Conservation (phyloP, 371 early-diverging fungal genomes). For the Thermomucor indicae-seudaticae region DNA sequence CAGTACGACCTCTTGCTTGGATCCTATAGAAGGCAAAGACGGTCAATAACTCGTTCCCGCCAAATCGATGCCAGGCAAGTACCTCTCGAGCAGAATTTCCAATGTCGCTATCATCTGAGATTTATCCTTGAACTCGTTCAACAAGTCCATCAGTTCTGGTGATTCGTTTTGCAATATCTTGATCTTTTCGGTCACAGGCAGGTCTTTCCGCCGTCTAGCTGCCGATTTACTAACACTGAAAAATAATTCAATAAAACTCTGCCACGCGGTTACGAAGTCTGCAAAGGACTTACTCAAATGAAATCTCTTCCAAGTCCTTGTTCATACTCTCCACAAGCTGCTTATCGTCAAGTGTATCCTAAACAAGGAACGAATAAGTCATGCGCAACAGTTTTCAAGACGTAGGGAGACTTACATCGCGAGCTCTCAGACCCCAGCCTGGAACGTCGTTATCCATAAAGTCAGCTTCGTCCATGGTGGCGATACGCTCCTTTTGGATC, state of each 20-base stretch:
- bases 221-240: conserved; percentile 12
- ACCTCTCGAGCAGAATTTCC: conserved; percentile 29
- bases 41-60: background rate
- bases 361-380: background rate
- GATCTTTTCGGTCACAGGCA: conserved; percentile 65
- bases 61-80: background rate
- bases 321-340: conserved; percentile 49
- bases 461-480: conserved; percentile 84
- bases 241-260: background rate
- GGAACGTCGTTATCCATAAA: conserved; percentile 74
- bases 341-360: conserved; percentile 31
- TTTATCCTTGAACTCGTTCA: conserved; percentile 71
- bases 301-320: conserved; percentile 55
- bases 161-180: conserved; percentile 73
- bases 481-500: conserved; percentile 76
- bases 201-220: conserved; percentile 37
- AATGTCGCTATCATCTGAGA: conserved; percentile 33
- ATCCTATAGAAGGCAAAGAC: conserved; percentile 4
- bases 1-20: conserved; percentile 8
- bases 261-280: too few species aligned
- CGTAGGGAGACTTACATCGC: conserved; percentile 6
- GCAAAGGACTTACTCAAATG: conserved; percentile 42
- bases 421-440: conserved; percentile 31
- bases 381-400: background rate
- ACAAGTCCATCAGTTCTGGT: conserved; percentile 78